Percentiles rank a stretch among this genome's conserved stretches.
Conservation (phyloP, 345 rosid genomes). For the Lepidium didymum region DNA sequence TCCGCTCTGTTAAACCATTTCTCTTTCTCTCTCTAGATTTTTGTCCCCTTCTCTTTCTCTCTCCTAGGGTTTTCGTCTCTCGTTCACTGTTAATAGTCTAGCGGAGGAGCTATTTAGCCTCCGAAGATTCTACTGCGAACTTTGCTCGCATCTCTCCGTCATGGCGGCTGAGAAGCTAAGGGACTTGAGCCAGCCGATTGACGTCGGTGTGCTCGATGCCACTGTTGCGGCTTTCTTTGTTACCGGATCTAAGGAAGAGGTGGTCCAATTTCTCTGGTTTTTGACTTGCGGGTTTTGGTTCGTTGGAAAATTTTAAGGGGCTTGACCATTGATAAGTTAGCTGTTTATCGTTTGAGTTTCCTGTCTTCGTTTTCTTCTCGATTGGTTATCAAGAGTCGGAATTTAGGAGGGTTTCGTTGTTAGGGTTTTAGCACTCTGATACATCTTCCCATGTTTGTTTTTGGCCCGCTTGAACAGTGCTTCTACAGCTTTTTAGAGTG, state of each 20-base stretch:
- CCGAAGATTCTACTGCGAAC: not conserved
- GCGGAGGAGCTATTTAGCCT: conserved; percentile 1
- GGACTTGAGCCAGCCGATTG: conserved; percentile 93
- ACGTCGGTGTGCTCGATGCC: conserved; percentile 84
- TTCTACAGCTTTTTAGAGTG: not conserved
- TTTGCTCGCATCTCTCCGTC: conserved; percentile 22
- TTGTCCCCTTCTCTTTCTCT: conserved; percentile 27
- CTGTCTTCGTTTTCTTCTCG: conserved; percentile 1
- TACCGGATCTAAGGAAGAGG: conserved; percentile 99
- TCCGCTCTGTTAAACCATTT: not conserved
- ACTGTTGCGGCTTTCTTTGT: conserved; percentile 99
- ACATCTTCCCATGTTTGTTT: not conserved
- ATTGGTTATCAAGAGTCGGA: conserved; percentile 2
- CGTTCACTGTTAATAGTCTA: conserved; percentile 28
- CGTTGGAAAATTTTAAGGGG: not conserved
- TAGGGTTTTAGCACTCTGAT: conserved; percentile 14
- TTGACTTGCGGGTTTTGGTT: not conserved
- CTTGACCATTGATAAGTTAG: not conserved
- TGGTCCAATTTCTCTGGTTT: conserved; percentile 26
- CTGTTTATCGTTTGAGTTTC: not conserved
- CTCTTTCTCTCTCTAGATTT: conserved; percentile 28
- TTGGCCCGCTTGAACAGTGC: not conserved
- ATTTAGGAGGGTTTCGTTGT: not conserved
- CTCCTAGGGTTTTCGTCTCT: conserved; percentile 49
- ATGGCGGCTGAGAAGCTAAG: conserved; percentile 98